Conservation (phyloP, 768 basidiomycete species). For the Naganishia kalamii region DNA sequence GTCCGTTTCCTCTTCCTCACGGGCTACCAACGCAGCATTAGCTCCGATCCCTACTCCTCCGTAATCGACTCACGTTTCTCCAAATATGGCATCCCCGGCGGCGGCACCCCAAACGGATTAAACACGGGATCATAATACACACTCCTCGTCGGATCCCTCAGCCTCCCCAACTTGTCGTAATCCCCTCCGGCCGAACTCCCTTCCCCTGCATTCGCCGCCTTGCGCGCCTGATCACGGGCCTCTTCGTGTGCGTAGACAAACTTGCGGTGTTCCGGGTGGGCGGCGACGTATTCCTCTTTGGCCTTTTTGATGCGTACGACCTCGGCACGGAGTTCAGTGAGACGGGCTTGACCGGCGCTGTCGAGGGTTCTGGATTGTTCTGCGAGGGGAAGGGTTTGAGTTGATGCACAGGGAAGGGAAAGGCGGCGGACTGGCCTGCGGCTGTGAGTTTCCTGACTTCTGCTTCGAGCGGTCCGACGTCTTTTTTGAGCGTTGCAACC, state of each 20-base stretch:
- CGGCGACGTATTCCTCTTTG: slow-evolving; percentile 84
- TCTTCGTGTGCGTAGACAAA: slow-evolving; percentile 64
- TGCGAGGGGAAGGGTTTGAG: slow-evolving; percentile 37
- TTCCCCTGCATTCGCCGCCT: slow-evolving; percentile 48
- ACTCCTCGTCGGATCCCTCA: slow-evolving; percentile 83
- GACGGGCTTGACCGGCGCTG: slow-evolving; percentile 58
- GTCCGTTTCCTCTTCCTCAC: slow-evolving; percentile 51
- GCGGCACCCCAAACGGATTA: slow-evolving; percentile 88
- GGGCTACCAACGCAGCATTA: neutral
- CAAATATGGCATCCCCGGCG: slow-evolving; percentile 93
- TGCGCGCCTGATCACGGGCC: slow-evolving; percentile 54
- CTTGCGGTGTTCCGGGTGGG: slow-evolving; percentile 85
- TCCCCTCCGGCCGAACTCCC: slow-evolving; percentile 48
- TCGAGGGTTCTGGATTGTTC: slow-evolving; percentile 30
- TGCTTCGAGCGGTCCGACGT: slow-evolving; percentile 76
- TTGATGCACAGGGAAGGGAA: neutral
- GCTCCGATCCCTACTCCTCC: neutral
- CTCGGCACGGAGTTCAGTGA: slow-evolving; percentile 68
- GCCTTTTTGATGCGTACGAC: slow-evolving; percentile 71
- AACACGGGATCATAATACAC: slow-evolving; percentile 87
- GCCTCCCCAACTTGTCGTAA: slow-evolving; percentile 75
- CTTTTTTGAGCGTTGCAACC: slow-evolving; percentile 87
- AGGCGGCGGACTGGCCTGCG: slow-evolving; percentile 27
- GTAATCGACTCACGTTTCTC: slow-evolving; percentile 63
- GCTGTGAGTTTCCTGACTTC: slow-evolving; percentile 54